Percentiles rank a stretch among this genome's conserved stretches.
Evolutionary conservation across 129 eudicot genomes (phyloP).

Genomic region (Helichrysum umbraculigerum): DNA sequence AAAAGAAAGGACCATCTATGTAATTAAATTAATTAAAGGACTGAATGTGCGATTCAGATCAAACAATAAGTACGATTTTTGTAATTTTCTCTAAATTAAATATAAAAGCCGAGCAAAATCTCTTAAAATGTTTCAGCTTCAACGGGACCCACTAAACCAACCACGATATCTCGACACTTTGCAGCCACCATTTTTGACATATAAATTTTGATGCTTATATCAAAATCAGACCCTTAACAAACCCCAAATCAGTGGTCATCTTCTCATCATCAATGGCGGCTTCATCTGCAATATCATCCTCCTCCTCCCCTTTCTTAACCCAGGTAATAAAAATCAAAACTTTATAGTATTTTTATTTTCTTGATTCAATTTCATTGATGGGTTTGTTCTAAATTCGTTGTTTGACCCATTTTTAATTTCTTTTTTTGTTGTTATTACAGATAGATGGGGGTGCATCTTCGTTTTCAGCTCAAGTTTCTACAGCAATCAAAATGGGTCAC

Average conservation of each 20-base stretch:
- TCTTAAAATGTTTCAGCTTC: no score
- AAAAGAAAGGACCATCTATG: no score
- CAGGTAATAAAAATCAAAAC: constrained; percentile 39
- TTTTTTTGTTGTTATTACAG: constrained; percentile 30
- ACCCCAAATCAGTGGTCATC: background rate
- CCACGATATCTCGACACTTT: background rate
- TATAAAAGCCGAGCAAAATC: background rate
- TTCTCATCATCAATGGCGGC: constrained; percentile 55
- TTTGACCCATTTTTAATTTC: background rate
- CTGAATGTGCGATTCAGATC: no score
- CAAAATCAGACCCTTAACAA: background rate
- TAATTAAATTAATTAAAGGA: no score
- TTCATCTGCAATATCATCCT: constrained; percentile 52
- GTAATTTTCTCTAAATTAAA: no score
- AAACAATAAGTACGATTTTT: no score
- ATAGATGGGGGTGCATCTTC: constrained; percentile 69
- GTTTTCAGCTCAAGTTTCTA: constrained; percentile 43
- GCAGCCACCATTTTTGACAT: background rate
- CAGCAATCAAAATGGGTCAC: constrained; percentile 34
- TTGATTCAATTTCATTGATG: constrained; percentile 1
- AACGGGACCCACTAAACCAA: background rate
- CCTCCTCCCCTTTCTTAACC: constrained; percentile 42
- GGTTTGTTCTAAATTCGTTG: background rate
- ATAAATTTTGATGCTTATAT: background rate
- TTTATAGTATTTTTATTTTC: background rate